Evolutionary conservation across 805 yeast genomes (phyloP).

Genomic region (Ogataea pini): DNA sequence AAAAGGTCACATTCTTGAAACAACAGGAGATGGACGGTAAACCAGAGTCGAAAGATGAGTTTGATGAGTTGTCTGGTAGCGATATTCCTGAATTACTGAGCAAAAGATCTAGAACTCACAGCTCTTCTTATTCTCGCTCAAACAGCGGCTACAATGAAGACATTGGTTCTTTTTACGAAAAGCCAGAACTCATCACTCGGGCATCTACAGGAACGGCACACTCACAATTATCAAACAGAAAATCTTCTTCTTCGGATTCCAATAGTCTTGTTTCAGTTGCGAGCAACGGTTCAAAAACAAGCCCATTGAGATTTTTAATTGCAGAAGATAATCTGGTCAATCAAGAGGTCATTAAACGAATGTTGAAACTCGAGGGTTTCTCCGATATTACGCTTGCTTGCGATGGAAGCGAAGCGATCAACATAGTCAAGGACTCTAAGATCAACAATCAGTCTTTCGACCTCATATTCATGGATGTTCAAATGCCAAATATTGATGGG

Average conservation of each 20-base stretch:
- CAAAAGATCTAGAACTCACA: neutral
- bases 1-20: slow-evolving; percentile 47
- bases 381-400: slow-evolving; percentile 72
- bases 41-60: neutral
- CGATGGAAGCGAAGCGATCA: slow-evolving; percentile 90
- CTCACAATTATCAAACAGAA: slow-evolving; percentile 29
- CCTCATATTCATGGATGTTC: slow-evolving; percentile 93
- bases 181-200: slow-evolving; percentile 46
- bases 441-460: slow-evolving; percentile 51
- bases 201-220: slow-evolving; percentile 56
- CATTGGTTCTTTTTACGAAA: slow-evolving; percentile 35
- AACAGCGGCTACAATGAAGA: slow-evolving; percentile 13
- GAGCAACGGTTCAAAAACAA: neutral
- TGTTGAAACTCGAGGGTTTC: slow-evolving; percentile 84
- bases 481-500: slow-evolving; percentile 95
- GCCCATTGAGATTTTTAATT: slow-evolving; percentile 59
- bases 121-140: neutral
- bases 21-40: slow-evolving; percentile 9
- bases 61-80: neutral
- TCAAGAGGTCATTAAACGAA: slow-evolving; percentile 88
- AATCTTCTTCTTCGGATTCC: slow-evolving; percentile 26
- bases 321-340: slow-evolving; percentile 95
- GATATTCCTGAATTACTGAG: neutral
- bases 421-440: slow-evolving; percentile 52
- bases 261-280: slow-evolving; percentile 5